Conservation (phyloP, 2,329 filamentous ascomycete genomes). For the Curvularia sp. region DNA sequence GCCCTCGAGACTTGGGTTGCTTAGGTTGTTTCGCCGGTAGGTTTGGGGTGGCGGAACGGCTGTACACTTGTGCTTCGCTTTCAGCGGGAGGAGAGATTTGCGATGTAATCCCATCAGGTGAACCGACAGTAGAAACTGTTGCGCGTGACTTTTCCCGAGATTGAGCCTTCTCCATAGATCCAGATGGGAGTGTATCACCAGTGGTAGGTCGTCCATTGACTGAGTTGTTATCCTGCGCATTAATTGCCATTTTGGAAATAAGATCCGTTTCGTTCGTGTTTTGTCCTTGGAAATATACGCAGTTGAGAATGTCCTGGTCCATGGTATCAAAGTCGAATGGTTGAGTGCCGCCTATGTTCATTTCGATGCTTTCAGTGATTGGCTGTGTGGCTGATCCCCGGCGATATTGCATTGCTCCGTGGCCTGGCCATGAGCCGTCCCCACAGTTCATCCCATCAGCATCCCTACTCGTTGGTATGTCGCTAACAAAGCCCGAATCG, state of each 20-base stretch:
- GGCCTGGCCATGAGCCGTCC: slow-evolving; percentile 28
- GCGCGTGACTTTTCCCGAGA: slow-evolving; percentile 11
- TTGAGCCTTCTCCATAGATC: slow-evolving; percentile 5
- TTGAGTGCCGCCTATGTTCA: slow-evolving; percentile 19
- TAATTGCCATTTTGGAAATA: slow-evolving; percentile 6
- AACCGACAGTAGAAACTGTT: slow-evolving; percentile 24
- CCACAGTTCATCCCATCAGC: slow-evolving; percentile 62
- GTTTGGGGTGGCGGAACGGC: slow-evolving; percentile 37
- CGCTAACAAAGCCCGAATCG: slow-evolving; percentile 87
- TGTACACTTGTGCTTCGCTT: slow-evolving; percentile 26
- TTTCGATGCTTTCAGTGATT: slow-evolving; percentile 33
- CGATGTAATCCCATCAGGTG: slow-evolving; percentile 28
- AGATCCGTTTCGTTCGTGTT: slow-evolving; percentile 7
- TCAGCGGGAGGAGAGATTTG: slow-evolving; percentile 31
- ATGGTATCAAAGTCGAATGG: slow-evolving; percentile 13
- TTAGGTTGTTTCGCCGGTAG: slow-evolving; percentile 24
- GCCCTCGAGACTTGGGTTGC: slow-evolving; percentile 35
- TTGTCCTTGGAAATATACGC: slow-evolving; percentile 13
- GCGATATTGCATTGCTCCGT: slow-evolving; percentile 26
- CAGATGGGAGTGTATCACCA: slow-evolving; percentile 14
- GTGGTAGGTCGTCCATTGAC: neutral
- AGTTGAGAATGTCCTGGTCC: slow-evolving; percentile 18
- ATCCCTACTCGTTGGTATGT: slow-evolving; percentile 72
- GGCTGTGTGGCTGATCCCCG: slow-evolving; percentile 24
- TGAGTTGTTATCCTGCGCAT: slow-evolving; percentile 6